A percentile compares a stretch with the other conserved stretches of the same genome.
Conservation (phyloP, 345 rosid genomes). For the Nephelium lappaceum region DNA sequence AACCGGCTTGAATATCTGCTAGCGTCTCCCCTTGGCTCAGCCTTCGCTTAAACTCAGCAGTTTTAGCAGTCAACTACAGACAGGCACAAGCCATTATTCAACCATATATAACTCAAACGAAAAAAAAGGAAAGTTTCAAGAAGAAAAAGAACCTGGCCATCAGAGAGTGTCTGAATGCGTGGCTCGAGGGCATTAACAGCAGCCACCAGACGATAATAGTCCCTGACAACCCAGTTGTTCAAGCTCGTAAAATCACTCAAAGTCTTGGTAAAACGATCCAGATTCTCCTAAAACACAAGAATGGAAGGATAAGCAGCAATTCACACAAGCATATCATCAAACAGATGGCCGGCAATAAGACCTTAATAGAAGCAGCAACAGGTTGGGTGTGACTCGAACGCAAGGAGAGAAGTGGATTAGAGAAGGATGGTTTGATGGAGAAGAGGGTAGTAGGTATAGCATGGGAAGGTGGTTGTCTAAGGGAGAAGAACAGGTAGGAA, state of each 20-base stretch:
- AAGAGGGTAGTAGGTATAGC: constrained; percentile 13
- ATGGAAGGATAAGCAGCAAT: not conserved
- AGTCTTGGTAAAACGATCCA: constrained; percentile 48
- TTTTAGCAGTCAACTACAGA: constrained; percentile 72
- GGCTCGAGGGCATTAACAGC: constrained; percentile 70
- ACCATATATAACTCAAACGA: not conserved
- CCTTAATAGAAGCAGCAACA: constrained; percentile 54
- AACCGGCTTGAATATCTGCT: constrained; percentile 90
- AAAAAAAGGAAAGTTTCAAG: constrained; percentile 2
- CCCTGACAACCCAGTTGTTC: constrained; percentile 89
- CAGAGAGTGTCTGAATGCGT: constrained; percentile 54
- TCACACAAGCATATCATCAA: constrained; percentile 49
- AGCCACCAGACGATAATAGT: constrained; percentile 76
- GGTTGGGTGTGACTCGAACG: constrained; percentile 8
- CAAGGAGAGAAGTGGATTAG: constrained; percentile 23
- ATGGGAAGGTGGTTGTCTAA: constrained; percentile 30
- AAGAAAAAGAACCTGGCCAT: constrained; percentile 69
- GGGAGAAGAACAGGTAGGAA: constrained; percentile 27
- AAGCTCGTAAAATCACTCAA: constrained; percentile 59
- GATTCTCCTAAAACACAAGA: constrained; percentile 41
- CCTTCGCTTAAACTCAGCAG: constrained; percentile 70
- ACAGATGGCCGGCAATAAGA: constrained; percentile 40
- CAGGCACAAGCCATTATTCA: constrained; percentile 11
- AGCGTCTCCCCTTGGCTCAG: constrained; percentile 64
- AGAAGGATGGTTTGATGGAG: constrained; percentile 29